Base-by-base conservation (phyloP, 1,284 basidiomycete species). In the Microbotryomycetes sp. region DNA sequence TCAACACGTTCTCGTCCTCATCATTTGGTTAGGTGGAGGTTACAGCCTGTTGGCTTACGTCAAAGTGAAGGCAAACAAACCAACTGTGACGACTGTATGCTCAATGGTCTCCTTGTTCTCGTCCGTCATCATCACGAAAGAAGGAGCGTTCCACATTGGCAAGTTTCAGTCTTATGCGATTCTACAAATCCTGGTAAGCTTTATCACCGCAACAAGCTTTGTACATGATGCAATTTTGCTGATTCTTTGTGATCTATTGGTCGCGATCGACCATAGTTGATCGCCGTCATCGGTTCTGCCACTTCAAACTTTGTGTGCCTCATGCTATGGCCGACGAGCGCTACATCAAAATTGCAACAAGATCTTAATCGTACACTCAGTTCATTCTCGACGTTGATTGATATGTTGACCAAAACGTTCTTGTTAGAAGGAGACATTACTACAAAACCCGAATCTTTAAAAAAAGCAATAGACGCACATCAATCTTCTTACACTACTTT, bases 251-350 rank as follows among this genome's bases (percentile, higher is more conserved):
- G 23, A 6, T 29, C 36, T 42, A 42, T 19, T 42, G 36, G 19
- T 42, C 36, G 36, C 36, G n/a, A n/a, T 48, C 83, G 86, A 72
- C 86, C 90, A 1, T 79, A 86, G 0, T 81, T 87, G 63, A 89
- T 93, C 74, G 86, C 94, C 49, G 61, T 87, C 42, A 81, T 85
- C 56, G 93, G 92, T 50, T 83, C 85, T 0, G 64, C 79, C 19
- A 83, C 92, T 66, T 87, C 90, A 42, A 94, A 93, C 73, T 47
- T 89, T 19, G 84, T 92, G 45, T 97, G 92, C 76, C 87, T 86
- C 71, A 69, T 81, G 36, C 75, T 97, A 12, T 94, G 90, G 74
- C 90, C 89, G 79, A 29, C 86, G 82, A 88, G 86, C 42, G 93
- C 93, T 0, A 90, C 88, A 0, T 80, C 82, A 19, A 86, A 87